Percentiles rank a stretch among this genome's conserved stretches.
phyloP scores from a whole-genome alignment of 345 rosid species.

The Eucalyptus coolabah region DNA sequence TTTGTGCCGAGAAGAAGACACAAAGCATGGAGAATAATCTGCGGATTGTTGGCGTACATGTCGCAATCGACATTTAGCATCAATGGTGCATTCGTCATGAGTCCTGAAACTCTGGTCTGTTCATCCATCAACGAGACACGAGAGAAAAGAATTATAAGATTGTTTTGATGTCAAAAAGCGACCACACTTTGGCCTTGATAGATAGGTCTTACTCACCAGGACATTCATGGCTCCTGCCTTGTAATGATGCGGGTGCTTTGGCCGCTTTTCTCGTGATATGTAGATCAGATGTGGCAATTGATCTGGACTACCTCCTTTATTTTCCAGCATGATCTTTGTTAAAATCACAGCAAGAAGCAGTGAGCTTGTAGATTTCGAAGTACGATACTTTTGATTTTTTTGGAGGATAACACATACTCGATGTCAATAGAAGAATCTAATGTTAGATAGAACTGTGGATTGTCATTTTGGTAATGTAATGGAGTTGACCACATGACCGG shows the following conservation, averaged over 20 bases:
- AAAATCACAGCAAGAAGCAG: background rate
- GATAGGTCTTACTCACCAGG: constrained; percentile 17
- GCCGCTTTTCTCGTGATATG: constrained; percentile 57
- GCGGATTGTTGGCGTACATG: constrained; percentile 48
- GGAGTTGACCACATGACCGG: background rate
- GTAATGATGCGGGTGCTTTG: constrained; percentile 37
- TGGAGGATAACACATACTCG: background rate
- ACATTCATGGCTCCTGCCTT: constrained; percentile 85
- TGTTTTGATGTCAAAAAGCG: background rate
- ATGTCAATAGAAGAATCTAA: background rate
- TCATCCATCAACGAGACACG: background rate
- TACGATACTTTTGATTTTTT: background rate
- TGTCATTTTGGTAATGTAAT: background rate
- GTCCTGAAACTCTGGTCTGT: constrained; percentile 42
- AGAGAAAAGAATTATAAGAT: background rate
- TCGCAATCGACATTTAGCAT: constrained; percentile 77
- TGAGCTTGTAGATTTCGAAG: background rate
- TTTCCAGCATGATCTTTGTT: constrained; percentile 41
- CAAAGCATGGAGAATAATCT: constrained; percentile 33
- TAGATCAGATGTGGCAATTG: constrained; percentile 46
- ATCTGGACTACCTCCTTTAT: constrained; percentile 7
- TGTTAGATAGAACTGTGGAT: background rate
- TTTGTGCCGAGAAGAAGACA: constrained; percentile 21
- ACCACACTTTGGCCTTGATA: background rate
- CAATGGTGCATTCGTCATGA: constrained; percentile 61